Base-by-base conservation (phyloP, 2,329 filamentous ascomycete genomes). In the Aspergillus transmontanensis region DNA sequence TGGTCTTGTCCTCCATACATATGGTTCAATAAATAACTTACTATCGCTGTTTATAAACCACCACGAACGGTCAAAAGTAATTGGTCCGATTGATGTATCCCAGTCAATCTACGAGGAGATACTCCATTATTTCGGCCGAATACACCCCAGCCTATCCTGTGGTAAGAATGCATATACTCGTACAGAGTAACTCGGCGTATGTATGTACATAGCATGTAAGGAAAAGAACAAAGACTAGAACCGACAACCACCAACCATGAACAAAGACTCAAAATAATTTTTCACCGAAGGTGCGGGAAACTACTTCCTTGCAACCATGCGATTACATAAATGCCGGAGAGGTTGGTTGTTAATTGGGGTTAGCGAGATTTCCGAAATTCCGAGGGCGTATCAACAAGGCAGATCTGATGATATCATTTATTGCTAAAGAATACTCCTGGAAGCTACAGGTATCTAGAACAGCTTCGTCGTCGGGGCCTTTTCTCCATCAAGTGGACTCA, bases 81-180 rank as follows among this genome's bases (percentile, higher is more conserved):
- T 55, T 55, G 32, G 21, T 21, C 51, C 51, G 51, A 28, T 41
- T 21, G 21, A 4, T 36, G 34, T 26, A 39, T 55, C 48, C 48
- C 10, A n/a, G 30, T 23, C 10, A 21, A 48, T 26, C 23, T 46
- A 23, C 19, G 9, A 23, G 21, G 11, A 32, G 4, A 23, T 34
- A 48, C 54, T 58, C 60, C 63, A 63, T 63, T 51, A 41, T 61
- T 61, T 65, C 63, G 63, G 63, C 63, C 65, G 65, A 65, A 57
- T 21, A n/a, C 30, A 26, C 16, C n/a, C 59, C 32, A 55, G 34
- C n/a, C 10, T 23, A 39, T 7, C 32, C 21, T 55, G 12, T 23
- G 11, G n/a, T 16, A 36, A 23, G 19, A 14, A 36, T 21, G 4
- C 12, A 21, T n/a, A 53, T 16, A n/a, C 28, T 6, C 30, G 9